Percentiles rank a stretch among this genome's conserved stretches.
Conservation (phyloP, 805 yeast genomes). For the Limtongozyma cylindracea region DNA sequence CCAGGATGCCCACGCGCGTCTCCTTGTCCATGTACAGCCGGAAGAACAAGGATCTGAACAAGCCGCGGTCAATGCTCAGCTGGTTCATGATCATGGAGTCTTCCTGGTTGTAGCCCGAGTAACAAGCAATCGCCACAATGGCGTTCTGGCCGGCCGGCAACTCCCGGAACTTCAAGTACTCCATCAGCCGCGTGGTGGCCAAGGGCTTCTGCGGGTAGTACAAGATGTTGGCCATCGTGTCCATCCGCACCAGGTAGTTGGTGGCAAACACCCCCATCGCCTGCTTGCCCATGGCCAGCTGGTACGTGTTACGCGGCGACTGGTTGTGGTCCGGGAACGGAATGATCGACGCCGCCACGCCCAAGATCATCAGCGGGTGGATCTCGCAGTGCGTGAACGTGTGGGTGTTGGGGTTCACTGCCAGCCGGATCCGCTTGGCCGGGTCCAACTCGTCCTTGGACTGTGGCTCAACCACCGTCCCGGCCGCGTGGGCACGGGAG, state of each 20-base stretch:
- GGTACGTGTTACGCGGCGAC: slow-evolving; percentile 97
- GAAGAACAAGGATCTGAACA: slow-evolving; percentile 87
- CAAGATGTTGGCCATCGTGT: slow-evolving; percentile 94
- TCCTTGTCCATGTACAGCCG: slow-evolving; percentile 98
- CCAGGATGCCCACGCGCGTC: slow-evolving; percentile 94
- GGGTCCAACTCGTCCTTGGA: slow-evolving; percentile 31
- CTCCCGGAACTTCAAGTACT: slow-evolving; percentile 87
- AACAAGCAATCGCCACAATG: slow-evolving; percentile 92
- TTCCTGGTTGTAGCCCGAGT: slow-evolving; percentile 97
- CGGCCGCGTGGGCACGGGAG: slow-evolving; percentile 14
- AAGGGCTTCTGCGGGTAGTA: slow-evolving; percentile 96
- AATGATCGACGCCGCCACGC: slow-evolving; percentile 95
- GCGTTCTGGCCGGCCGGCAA: slow-evolving; percentile 99
- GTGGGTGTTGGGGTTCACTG: slow-evolving; percentile 22
- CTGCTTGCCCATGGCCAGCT: slow-evolving; percentile 99
- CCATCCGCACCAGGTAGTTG: slow-evolving; percentile 92
- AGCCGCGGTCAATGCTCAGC: slow-evolving; percentile 87
- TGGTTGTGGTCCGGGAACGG: slow-evolving; percentile 99
- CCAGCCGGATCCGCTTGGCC: slow-evolving; percentile 68
- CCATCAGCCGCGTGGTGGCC: slow-evolving; percentile 97
- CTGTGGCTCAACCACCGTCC: no score
- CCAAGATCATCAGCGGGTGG: slow-evolving; percentile 96
- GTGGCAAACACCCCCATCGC: slow-evolving; percentile 98
- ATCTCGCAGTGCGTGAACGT: slow-evolving; percentile 98
- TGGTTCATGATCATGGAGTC: slow-evolving; percentile 99